Base-by-base conservation (phyloP, 2,329 filamentous ascomycete genomes). In the Calonectria hongkongensis region DNA sequence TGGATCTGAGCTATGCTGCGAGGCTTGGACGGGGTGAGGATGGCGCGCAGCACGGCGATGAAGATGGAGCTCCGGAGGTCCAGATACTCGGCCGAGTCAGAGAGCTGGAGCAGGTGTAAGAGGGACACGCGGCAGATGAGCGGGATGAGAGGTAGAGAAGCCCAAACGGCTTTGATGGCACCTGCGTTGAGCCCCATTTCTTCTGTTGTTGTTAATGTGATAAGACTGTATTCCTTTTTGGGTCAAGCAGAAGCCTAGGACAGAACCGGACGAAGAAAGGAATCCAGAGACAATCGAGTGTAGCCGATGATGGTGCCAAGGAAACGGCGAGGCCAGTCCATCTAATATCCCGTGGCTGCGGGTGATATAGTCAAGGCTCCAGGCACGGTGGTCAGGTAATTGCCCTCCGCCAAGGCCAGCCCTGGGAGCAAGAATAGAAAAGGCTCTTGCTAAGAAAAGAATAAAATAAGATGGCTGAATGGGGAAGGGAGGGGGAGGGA, bases 31-130 rank as follows among this genome's bases (percentile, higher is more conserved):
- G 86, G 84, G 16, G 83, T 75, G 28, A 95, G 82, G 68, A 95
- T 86, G 0, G 90, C 90, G 25, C 94, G 92, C n/a, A 98, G 82
- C 18, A 97, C 85, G 30, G 91, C 89, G 69, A 98, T 88, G 1
- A 89, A 92, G 68, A 98, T 81, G 70, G 94, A 93, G 16, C 93
- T 96, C 65, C 89, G 89, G 4, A 98, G 85, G 81, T 98, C 94
- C 85, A 96, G 92, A 86, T 97, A 95, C 58, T 91, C 90, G 5
- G 93, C 91, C 9, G 92, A 92, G 41, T 92, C 88, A 0, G 95
- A 95, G 48, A 94, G 84, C 33, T 89, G 89, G 9, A 98, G 86
- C 2, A 92, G 80, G 78, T 95, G 93, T 60, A 89, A 85, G 15
- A 94, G 73, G 2, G 91, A 87, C 1, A 92, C 89, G 74, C 91